Conservation (phyloP, 1,139 yeast species). For the Pichia sp. region DNA sequence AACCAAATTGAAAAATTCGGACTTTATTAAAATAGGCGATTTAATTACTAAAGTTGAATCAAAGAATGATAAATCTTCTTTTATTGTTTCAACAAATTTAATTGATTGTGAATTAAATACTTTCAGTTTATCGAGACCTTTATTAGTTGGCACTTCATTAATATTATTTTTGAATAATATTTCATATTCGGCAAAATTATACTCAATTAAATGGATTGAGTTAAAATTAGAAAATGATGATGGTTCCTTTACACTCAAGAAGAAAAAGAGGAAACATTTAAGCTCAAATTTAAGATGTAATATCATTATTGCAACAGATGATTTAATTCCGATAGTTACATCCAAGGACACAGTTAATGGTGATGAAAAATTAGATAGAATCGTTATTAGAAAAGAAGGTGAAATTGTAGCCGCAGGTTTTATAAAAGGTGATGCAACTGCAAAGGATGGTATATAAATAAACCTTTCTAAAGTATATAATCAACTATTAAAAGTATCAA, state of each 20-base stretch:
- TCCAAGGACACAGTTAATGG: not conserved
- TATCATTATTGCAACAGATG: constrained; percentile 43
- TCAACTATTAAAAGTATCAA: constrained; percentile 59
- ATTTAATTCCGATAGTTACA: constrained; percentile 4
- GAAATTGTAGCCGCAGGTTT: constrained; percentile 80
- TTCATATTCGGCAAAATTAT: constrained; percentile 39
- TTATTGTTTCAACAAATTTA: not conserved
- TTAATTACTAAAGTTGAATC: constrained; percentile 38
- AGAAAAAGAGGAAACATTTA: constrained; percentile 60
- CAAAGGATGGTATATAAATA: no score
- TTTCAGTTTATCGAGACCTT: constrained; percentile 64
- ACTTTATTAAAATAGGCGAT: constrained; percentile 60
- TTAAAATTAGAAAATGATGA: constrained; percentile 7
- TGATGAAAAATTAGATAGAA: constrained; percentile 54
- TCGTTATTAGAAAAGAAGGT: constrained; percentile 83
- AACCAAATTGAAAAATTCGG: not conserved
- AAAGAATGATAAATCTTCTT: not conserved
- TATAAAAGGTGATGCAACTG: not conserved
- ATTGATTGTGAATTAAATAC: constrained; percentile 46
- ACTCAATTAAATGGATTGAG: constrained; percentile 13
- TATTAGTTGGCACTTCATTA: constrained; percentile 77
- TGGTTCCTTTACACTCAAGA: constrained; percentile 16
- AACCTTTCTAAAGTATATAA: constrained; percentile 37
- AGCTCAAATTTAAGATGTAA: constrained; percentile 67
- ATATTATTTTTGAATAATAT: constrained; percentile 77